phyloP scores from a whole-genome alignment of 2,329 filamentous ascomycete species.

The Venturia oleaginea region DNA sequence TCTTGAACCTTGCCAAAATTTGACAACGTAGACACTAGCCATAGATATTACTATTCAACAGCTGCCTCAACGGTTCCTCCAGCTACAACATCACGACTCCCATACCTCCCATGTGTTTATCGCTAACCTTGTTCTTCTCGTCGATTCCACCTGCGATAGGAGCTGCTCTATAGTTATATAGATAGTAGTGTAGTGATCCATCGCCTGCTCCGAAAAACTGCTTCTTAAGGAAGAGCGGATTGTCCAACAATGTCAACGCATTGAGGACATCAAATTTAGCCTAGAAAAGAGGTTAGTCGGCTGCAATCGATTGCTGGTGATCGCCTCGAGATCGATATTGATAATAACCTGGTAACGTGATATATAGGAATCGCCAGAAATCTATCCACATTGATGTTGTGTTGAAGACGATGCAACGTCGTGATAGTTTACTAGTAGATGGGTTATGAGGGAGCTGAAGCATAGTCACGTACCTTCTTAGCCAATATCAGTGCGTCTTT shows the following conservation, averaged over 20 bases:
- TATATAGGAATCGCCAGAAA: constrained; percentile 23
- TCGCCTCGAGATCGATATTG: too few species aligned
- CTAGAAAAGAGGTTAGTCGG: too few species aligned
- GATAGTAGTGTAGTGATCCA: constrained; percentile 90
- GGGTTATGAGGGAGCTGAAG: too few species aligned
- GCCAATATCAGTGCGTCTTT: constrained; percentile 81
- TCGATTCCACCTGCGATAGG: constrained; percentile 82
- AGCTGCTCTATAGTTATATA: constrained; percentile 91
- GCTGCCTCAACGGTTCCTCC: not conserved
- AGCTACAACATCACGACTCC: constrained; percentile 55
- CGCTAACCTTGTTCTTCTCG: constrained; percentile 66
- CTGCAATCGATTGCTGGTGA: too few species aligned
- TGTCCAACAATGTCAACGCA: constrained; percentile 86
- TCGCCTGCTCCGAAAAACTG: constrained; percentile 94
- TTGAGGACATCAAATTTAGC: constrained; percentile 93
- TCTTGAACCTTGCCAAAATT: not conserved
- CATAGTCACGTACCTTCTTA: constrained; percentile 52
- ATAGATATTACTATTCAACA: not conserved
- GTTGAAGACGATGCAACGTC: too few species aligned
- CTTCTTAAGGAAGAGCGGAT: constrained; percentile 82
- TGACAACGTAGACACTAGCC: not conserved
- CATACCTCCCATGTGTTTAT: constrained; percentile 71
- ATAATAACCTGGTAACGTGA: not conserved
- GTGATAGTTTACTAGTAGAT: too few species aligned
- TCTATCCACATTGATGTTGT: not conserved